Evolutionary conservation across 306 rosid genomes (phyloP), one percentile per base, ranked within the genome.

Genomic region (Mucuna pruriens): DNA sequence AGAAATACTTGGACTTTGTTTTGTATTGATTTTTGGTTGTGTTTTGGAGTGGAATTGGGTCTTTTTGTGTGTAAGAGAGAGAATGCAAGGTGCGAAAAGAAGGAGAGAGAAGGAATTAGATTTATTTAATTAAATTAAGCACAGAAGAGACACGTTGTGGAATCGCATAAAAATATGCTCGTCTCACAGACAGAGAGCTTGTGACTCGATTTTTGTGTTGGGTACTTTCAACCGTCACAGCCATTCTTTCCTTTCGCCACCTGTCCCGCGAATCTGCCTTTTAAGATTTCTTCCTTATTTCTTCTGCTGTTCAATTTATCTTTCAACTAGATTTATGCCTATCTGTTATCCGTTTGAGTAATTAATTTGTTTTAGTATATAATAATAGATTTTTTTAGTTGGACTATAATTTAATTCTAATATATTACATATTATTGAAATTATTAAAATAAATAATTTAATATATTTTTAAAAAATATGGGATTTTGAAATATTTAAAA

Each of bases 91-190:
- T 36, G 5, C 13, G 11, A 7, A 85, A 71, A 22, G 80, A 71
- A 49, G 66, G 23, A 61, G 9, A 38, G 60, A 73, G 34, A 65
- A 58, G 2, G 36, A 26, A 51, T 9, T 57, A 22, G 13, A 71
- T 71, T 23, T 66, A 39, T 10, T 13, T 10, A 4, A 26, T 46
- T 63, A 46, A 67, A 9, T 8, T 57, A 33, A 69, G 66, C 52
- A 44, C 45, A 23, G 34, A 65, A 20, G 68, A 16, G 85, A 79
- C 86, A 83, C 87, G 84, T 79, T 68, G 78, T 11, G 63, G 86
- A 19, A 55, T 75, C 82, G 17, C n/a, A 57, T 8, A 7, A 66
- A 73, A 72, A 46, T 64, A 57, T 34, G 75, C 63, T 42, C 2
- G 19, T 44, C 40, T 12, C 65, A 17, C 31, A 26, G 9, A 58